These are phyloP conservation scores for Sphagnum magellanicum DNA, from an alignment of 228 moss, liverwort and hornwort species.

Conservation along the genomic window DNA sequence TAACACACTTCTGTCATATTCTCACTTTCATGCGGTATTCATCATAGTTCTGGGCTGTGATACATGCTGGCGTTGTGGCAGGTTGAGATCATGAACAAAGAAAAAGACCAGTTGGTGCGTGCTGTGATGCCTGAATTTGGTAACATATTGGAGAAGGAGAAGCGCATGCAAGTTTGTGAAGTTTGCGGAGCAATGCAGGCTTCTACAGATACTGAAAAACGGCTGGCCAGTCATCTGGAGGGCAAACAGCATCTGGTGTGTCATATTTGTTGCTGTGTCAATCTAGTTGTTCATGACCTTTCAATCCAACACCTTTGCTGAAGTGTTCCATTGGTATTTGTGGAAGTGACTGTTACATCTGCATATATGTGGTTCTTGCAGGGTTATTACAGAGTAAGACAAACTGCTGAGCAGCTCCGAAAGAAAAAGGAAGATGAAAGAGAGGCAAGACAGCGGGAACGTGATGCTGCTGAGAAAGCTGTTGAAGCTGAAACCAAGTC, in stretches of 20 bases:
- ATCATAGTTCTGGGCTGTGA: too few species aligned
- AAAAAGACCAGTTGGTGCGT: constrained; percentile 86
- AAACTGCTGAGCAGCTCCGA: constrained; percentile 74
- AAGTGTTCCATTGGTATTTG: neutral
- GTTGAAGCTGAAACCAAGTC: constrained; percentile 45
- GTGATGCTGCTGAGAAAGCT: constrained; percentile 49
- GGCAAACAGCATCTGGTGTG: constrained; percentile 92
- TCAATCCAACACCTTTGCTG: neutral
- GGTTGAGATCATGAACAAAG: constrained; percentile 81
- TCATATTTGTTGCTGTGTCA: neutral
- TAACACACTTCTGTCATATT: too few species aligned
- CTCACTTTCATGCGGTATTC: too few species aligned
- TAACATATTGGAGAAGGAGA: constrained; percentile 92
- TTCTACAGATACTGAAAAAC: constrained; percentile 92
- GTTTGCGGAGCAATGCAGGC: constrained; percentile 99
- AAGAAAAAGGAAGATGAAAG: constrained; percentile 86
- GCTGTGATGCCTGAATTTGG: constrained; percentile 96
- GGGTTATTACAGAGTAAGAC: constrained; percentile 89
- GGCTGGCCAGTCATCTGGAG: constrained; percentile 93
- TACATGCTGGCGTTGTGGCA: constrained; percentile 7
- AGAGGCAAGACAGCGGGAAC: constrained; percentile 68
- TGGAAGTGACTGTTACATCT: neutral
- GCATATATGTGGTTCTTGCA: constrained; percentile 11
- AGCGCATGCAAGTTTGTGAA: constrained; percentile 98
- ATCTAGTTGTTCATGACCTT: neutral